These are phyloP conservation scores for Salvia rosmarinus DNA, from an alignment of 257 asterid genomes.

Conservation along the genomic window DNA sequence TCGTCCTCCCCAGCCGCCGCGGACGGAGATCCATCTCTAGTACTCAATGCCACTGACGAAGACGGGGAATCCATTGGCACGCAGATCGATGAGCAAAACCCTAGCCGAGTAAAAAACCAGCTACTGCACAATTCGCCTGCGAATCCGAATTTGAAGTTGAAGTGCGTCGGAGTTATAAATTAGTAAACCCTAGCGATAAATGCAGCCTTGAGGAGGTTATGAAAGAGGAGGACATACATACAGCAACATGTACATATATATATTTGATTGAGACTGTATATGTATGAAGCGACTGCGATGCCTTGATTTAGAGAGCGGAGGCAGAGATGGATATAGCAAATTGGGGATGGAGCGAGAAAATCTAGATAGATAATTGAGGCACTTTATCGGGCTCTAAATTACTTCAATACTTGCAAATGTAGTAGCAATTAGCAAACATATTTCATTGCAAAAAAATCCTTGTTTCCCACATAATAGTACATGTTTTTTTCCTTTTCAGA, in stretches of 20 bases:
- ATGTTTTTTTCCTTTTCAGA: too few species aligned
- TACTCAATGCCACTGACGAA: constrained; percentile 42
- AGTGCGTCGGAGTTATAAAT: constrained; percentile 3
- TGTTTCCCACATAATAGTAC: background rate
- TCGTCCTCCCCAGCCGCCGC: constrained; percentile 54
- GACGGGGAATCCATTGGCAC: constrained; percentile 61
- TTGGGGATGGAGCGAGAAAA: constrained; percentile 33
- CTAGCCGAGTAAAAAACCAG: constrained; percentile 38
- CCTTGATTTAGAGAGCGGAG: constrained; percentile 23
- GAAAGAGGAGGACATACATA: constrained; percentile 2
- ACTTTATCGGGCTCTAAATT: background rate
- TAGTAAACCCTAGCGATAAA: constrained; percentile 61
- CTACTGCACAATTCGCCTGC: constrained; percentile 41
- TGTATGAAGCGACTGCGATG: constrained; percentile 22
- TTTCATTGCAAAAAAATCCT: background rate
- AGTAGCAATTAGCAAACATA: background rate
- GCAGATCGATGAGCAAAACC: constrained; percentile 54
- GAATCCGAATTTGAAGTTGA: constrained; percentile 39
- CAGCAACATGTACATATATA: background rate
- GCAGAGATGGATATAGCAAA: constrained; percentile 1
- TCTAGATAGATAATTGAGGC: constrained; percentile 10
- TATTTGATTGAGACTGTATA: background rate
- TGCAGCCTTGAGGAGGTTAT: constrained; percentile 10
- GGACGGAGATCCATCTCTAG: constrained; percentile 39
- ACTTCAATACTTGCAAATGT: background rate